phyloP scores from a whole-genome alignment of 2,329 filamentous ascomycete species.

The Aspergillus persii region DNA sequence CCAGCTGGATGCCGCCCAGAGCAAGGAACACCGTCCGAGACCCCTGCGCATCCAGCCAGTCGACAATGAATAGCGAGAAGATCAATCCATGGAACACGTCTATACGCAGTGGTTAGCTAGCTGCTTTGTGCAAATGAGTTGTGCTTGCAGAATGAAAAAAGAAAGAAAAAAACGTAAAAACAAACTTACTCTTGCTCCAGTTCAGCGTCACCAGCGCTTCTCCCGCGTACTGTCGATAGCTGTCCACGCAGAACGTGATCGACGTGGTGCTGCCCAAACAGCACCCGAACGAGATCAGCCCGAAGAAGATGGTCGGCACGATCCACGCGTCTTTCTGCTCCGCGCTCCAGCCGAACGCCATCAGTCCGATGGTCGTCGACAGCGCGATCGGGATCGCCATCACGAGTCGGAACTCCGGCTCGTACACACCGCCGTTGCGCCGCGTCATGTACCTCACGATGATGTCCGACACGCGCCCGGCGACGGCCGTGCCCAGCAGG shows the following conservation, averaged over 20 bases:
- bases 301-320: slow-evolving; percentile 90
- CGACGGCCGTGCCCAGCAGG: slow-evolving; percentile 85
- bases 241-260: slow-evolving; percentile 93
- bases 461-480: slow-evolving; percentile 81
- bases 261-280: slow-evolving; percentile 84
- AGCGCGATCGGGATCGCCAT: slow-evolving; percentile 81
- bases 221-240: slow-evolving; percentile 87
- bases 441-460: slow-evolving; percentile 79
- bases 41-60: slow-evolving; percentile 75
- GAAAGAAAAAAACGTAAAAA: too few relatives aligned
- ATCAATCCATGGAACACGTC: slow-evolving; percentile 85
- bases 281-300: slow-evolving; percentile 87
- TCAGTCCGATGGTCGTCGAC: slow-evolving; percentile 78
- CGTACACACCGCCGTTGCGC: slow-evolving; percentile 88
- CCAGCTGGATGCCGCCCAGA: slow-evolving; percentile 81
- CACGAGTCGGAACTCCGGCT: slow-evolving; percentile 86
- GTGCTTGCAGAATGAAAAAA: too few relatives aligned
- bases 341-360: slow-evolving; percentile 95
- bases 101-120: slow-evolving; percentile 18
- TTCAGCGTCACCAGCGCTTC: slow-evolving; percentile 94
- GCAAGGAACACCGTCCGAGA: slow-evolving; percentile 76
- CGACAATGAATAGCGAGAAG: slow-evolving; percentile 82
- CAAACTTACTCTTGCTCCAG: slow-evolving; percentile 72
- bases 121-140: neutral
- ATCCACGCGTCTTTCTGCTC: slow-evolving; percentile 76